A percentile compares a stretch with the other conserved stretches of the same genome.
These are phyloP conservation scores for Mycena indigotica DNA, from an alignment of 768 basidiomycete species.

Conservation along the genomic window DNA sequence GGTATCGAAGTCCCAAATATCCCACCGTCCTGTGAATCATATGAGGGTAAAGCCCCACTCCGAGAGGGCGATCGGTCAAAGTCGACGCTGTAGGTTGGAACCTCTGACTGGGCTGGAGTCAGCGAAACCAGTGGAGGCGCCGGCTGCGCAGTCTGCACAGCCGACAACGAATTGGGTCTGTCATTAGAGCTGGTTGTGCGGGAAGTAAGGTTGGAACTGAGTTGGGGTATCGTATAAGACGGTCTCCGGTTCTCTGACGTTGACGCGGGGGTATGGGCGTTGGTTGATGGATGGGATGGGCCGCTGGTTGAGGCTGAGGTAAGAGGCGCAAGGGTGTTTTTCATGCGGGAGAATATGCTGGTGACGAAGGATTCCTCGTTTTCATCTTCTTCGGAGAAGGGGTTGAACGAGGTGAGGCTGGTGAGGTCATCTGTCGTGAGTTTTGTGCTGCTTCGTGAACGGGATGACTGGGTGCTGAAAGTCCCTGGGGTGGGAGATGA, in stretches of 20 bases:
- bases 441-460: conserved; percentile 66
- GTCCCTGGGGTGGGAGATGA: conserved; percentile 38
- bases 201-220: conserved; percentile 49
- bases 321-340: conserved; percentile 69
- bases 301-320: conserved; percentile 37
- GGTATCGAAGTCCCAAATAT: conserved; percentile 79
- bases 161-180: conserved; percentile 58
- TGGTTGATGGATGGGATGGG: conserved; percentile 34
- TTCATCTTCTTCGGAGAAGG: conserved; percentile 92
- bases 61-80: conserved; percentile 62
- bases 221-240: conserved; percentile 48
- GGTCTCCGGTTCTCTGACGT: conserved; percentile 61
- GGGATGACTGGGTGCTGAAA: conserved; percentile 47
- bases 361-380: conserved; percentile 86
- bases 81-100: conserved; percentile 68
- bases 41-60: conserved; percentile 49
- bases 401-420: conserved; percentile 85
- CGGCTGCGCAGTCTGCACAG: conserved; percentile 51
- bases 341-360: conserved; percentile 78
- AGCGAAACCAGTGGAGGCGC: conserved; percentile 86
- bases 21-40: conserved; percentile 57
- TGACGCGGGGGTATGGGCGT: conserved; percentile 30
- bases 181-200: conserved; percentile 50
- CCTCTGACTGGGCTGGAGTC: conserved; percentile 82
- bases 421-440: conserved; percentile 58